phyloP scores from a whole-genome alignment of 2,329 filamentous ascomycete genomes.

The Rugonectria rugulosa region DNA sequence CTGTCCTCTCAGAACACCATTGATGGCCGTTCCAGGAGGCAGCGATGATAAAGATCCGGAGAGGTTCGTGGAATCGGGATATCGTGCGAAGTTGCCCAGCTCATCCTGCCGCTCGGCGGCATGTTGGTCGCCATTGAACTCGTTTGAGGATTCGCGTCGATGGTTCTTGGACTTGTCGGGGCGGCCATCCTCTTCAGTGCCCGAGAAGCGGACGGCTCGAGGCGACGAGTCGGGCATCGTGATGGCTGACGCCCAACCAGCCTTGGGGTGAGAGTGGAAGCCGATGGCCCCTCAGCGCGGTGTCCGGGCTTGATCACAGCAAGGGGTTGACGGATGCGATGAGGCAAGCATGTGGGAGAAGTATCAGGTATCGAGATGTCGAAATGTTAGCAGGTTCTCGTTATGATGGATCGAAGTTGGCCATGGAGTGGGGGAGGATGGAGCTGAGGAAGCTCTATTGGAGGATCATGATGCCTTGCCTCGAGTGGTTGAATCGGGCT shows the following conservation, averaged over 20 bases:
- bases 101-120: slow-evolving; percentile 59
- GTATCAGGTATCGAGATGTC: slow-evolving; percentile 13
- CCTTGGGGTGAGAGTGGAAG: slow-evolving; percentile 27
- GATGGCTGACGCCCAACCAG: slow-evolving; percentile 25
- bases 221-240: slow-evolving; percentile 59
- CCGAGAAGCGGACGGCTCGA: slow-evolving; percentile 64
- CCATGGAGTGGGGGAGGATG: slow-evolving; percentile 32
- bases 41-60: slow-evolving; percentile 54
- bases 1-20: slow-evolving; percentile 52
- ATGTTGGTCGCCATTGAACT: slow-evolving; percentile 50
- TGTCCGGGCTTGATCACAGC: slow-evolving; percentile 23
- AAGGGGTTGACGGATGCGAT: slow-evolving; percentile 10
- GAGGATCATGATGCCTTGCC: slow-evolving; percentile 39
- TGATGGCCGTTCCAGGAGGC: slow-evolving; percentile 48
- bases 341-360: slow-evolving; percentile 20
- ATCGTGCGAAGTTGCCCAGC: slow-evolving; percentile 53
- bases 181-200: slow-evolving; percentile 53
- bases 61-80: slow-evolving; percentile 51
- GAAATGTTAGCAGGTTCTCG: slow-evolving; percentile 26
- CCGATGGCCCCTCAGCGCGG: slow-evolving; percentile 32
- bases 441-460: slow-evolving; percentile 37
- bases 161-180: slow-evolving; percentile 52
- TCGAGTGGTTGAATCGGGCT: slow-evolving; percentile 34
- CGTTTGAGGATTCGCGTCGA: slow-evolving; percentile 40
- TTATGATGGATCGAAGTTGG: slow-evolving; percentile 36